These are phyloP conservation scores for Kregervanrija fluxuum DNA, from an alignment of 805 yeast genomes.

Conservation along the genomic window DNA sequence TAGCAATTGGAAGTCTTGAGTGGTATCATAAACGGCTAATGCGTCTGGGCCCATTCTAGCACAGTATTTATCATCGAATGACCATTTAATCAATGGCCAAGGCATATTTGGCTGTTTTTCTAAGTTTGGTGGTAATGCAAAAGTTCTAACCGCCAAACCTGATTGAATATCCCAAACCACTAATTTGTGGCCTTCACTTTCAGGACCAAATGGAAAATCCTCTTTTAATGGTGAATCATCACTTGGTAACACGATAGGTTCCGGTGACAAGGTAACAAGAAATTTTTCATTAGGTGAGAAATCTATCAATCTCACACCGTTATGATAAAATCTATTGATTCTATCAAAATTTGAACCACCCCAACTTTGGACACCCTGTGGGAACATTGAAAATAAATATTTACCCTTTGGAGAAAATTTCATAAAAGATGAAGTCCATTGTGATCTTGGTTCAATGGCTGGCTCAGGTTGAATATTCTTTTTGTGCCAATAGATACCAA, in stretches of 20 bases:
- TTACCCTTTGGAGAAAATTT: slow-evolving; percentile 93
- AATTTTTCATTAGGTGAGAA: slow-evolving; percentile 90
- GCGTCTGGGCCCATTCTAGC: slow-evolving; percentile 95
- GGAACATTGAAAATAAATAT: slow-evolving; percentile 78
- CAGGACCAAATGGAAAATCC: slow-evolving; percentile 75
- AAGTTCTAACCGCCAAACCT: slow-evolving; percentile 79
- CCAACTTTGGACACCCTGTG: slow-evolving; percentile 94
- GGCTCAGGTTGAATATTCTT: slow-evolving; percentile 63
- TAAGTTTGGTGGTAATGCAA: slow-evolving; percentile 76
- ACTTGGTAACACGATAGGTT: slow-evolving; percentile 69
- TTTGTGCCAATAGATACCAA: slow-evolving; percentile 83
- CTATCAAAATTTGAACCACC: slow-evolving; percentile 80
- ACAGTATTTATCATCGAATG: slow-evolving; percentile 83
- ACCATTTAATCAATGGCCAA: slow-evolving; percentile 98
- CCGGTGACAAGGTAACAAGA: slow-evolving; percentile 83
- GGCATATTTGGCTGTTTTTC: slow-evolving; percentile 61
- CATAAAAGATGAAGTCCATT: slow-evolving; percentile 84
- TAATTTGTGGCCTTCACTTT: slow-evolving; percentile 86
- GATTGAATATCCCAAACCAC: slow-evolving; percentile 88
- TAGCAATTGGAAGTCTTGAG: slow-evolving; percentile 60
- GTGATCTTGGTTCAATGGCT: slow-evolving; percentile 68
- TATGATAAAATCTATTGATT: slow-evolving; percentile 75
- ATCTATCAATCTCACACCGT: slow-evolving; percentile 81
- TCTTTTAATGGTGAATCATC: slow-evolving; percentile 51
- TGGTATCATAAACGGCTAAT: slow-evolving; percentile 81